A percentile compares a stretch with the other conserved stretches of the same genome.
These are phyloP conservation scores for Prunus mume DNA, from an alignment of 306 rosid genomes.

Conservation along the genomic window DNA sequence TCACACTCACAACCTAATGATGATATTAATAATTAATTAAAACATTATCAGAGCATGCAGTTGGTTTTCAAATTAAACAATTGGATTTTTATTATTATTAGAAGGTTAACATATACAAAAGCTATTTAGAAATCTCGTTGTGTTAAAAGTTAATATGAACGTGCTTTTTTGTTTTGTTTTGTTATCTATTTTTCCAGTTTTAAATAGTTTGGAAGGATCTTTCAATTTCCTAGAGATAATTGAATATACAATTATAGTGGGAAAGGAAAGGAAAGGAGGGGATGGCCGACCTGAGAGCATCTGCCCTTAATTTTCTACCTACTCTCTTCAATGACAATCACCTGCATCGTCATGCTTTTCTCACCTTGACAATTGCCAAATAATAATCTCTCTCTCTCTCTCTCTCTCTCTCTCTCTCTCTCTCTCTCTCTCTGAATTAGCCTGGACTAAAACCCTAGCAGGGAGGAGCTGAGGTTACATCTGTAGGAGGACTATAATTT, in stretches of 20 bases:
- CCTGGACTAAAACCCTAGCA: neutral
- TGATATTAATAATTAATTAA: too few relatives aligned
- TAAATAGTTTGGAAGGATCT: neutral
- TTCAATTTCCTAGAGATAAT: neutral
- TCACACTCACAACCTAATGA: neutral
- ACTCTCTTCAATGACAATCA: neutral
- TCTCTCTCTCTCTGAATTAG: neutral
- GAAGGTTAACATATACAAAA: neutral
- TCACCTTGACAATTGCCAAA: neutral
- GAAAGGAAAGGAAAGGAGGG: neutral
- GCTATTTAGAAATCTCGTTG: neutral
- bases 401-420: constrained; percentile 20
- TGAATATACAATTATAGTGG: neutral
- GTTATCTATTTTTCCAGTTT: neutral
- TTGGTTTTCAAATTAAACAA: too few relatives aligned
- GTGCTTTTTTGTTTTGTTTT: neutral
- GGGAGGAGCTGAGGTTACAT: neutral
- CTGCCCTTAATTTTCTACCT: neutral
- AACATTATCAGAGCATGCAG: neutral
- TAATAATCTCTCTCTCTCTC: neutral
- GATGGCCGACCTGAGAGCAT: neutral
- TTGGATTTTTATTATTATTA: neutral
- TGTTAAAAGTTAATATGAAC: neutral
- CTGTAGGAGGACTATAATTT: neutral
- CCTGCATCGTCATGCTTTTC: neutral